A percentile compares a stretch with the other conserved stretches of the same genome.
These are phyloP conservation scores for Circinella umbellata DNA, from an alignment of 371 early-diverging fungal genomes.

Conservation along the genomic window DNA sequence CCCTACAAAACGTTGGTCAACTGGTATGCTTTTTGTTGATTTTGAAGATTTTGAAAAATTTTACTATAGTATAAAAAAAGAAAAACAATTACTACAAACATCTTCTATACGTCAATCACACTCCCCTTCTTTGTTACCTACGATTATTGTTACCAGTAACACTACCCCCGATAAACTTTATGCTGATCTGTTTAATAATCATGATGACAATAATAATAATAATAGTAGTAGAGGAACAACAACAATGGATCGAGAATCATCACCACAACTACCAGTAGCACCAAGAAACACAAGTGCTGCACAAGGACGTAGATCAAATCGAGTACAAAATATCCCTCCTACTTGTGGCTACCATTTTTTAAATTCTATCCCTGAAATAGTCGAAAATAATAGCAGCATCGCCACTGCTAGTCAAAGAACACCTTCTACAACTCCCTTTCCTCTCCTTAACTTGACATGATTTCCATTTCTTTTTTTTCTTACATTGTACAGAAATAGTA, in stretches of 20 bases:
- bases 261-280: not conserved
- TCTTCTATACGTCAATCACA: too few species aligned
- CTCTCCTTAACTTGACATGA: not conserved
- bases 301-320: not conserved
- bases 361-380: constrained; percentile 8
- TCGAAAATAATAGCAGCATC: not conserved
- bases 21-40: constrained; percentile 5
- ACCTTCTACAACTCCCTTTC: not conserved
- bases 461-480: not conserved
- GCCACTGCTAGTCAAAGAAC: not conserved
- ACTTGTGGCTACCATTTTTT: constrained; percentile 12
- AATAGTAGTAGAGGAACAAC: not conserved
- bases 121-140: not conserved
- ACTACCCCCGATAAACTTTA: too few species aligned
- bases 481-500: constrained; percentile 2
- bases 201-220: too few species aligned
- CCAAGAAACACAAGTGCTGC: not conserved
- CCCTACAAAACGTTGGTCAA: constrained; percentile 5
- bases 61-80: not conserved
- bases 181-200: too few species aligned
- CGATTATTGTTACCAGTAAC: too few species aligned
- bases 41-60: not conserved
- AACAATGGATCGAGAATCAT: not conserved
- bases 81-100: not conserved
- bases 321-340: not conserved